These are phyloP conservation scores for Gryganskiella cystojenkinii DNA, from an alignment of 192 early-diverging fungal genomes.

Conservation along the genomic window DNA sequence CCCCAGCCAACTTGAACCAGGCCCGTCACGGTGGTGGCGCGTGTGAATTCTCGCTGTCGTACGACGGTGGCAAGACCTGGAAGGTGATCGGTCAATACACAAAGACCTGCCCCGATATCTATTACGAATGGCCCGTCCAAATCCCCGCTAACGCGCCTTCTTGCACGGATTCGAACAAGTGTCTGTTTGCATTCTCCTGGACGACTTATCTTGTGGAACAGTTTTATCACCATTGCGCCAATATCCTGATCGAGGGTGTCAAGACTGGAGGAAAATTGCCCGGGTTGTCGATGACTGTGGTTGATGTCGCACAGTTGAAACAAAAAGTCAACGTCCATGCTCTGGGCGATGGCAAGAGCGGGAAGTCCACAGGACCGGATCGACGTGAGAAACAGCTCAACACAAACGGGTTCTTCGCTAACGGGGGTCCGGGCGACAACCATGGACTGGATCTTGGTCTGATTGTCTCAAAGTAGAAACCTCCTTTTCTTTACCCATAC, in stretches of 20 bases:
- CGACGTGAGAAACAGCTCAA: conserved; percentile 3
- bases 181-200: conserved; percentile 67
- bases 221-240: conserved; percentile 80
- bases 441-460: conserved; percentile 6
- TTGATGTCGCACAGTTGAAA: background rate
- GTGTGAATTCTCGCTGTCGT: conserved; percentile 70
- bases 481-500: background rate
- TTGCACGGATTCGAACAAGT: conserved; percentile 36
- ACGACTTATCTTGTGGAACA: conserved; percentile 72
- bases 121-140: conserved; percentile 34
- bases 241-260: conserved; percentile 64
- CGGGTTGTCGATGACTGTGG: conserved; percentile 10
- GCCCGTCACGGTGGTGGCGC: conserved; percentile 70
- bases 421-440: background rate
- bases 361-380: conserved; percentile 10
- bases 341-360: background rate
- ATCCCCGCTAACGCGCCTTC: conserved; percentile 39
- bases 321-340: conserved; percentile 15
- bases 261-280: conserved; percentile 25
- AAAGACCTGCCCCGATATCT: conserved; percentile 44
- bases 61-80: conserved; percentile 67
- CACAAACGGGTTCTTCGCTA: conserved; percentile 18
- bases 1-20: conserved; percentile 28
- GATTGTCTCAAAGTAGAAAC: too few relatives aligned
- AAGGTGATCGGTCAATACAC: conserved; percentile 37